These are phyloP conservation scores for Citrus glauca DNA, from an alignment of 345 rosid genomes.

Conservation along the genomic window DNA sequence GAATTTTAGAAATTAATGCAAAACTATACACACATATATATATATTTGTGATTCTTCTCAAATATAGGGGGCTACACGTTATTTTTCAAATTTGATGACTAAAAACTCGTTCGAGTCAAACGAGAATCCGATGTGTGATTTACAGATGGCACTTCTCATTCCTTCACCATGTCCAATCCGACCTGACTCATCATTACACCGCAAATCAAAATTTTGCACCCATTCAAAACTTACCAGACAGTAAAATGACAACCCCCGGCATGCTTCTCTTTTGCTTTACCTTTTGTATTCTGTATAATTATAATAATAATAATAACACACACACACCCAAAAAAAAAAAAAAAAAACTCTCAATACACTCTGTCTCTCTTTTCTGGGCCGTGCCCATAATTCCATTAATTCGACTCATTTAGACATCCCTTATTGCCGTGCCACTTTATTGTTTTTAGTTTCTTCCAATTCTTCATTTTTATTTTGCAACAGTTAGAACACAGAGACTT, in stretches of 20 bases:
- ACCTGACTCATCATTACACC: not conserved
- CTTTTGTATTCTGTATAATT: not conserved
- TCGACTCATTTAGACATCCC: not conserved
- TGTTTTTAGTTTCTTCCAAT: not conserved
- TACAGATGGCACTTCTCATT: conserved; percentile 1
- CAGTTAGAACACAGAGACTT: not conserved
- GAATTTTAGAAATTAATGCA: no score
- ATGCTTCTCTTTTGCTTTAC: not conserved
- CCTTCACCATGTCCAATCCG: not conserved
- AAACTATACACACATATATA: no score
- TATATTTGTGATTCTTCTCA: no score
- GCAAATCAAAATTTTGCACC: not conserved
- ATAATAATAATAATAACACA: no score
- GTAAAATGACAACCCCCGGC: conserved; percentile 6
- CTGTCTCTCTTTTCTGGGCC: not conserved
- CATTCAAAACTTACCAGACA: not conserved
- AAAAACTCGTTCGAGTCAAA: conserved; percentile 9
- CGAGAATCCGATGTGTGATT: conserved; percentile 16
- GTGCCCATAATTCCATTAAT: not conserved
- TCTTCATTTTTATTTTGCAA: not conserved
- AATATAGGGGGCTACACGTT: not conserved
- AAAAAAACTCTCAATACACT: not conserved
- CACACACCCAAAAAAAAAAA: not conserved
- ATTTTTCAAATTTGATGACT: no score
- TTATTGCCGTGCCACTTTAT: not conserved